Percentiles rank a stretch among this genome's conserved stretches.
These are phyloP conservation scores for Artemisia tridentata DNA, from an alignment of 129 eudicot species.

Conservation along the genomic window DNA sequence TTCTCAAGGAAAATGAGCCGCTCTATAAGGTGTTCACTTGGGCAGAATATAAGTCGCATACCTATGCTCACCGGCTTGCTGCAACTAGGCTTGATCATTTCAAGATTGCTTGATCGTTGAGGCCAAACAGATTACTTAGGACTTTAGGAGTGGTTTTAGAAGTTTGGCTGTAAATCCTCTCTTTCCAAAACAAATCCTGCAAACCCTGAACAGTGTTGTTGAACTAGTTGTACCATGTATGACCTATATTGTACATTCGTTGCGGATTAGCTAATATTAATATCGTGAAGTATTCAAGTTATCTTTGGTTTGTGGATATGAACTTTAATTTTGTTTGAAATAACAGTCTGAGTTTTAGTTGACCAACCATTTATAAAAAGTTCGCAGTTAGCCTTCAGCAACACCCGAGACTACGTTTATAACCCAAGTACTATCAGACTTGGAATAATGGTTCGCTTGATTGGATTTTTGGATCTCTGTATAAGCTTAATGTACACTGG, in stretches of 20 bases:
- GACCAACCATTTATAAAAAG: too few relatives aligned
- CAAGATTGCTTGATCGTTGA: conserved; percentile 14
- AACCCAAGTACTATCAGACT: too few relatives aligned
- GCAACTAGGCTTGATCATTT: conserved; percentile 52
- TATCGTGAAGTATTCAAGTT: neutral
- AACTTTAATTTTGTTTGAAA: too few relatives aligned
- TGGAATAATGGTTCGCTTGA: too few relatives aligned
- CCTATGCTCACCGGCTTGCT: conserved; percentile 48
- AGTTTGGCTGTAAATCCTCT: neutral
- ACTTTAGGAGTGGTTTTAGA: neutral
- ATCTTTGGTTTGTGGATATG: neutral
- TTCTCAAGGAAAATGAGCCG: conserved; percentile 29
- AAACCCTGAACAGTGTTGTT: neutral
- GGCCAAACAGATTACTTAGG: neutral
- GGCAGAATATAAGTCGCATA: conserved; percentile 57
- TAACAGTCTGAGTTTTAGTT: too few relatives aligned
- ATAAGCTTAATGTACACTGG: too few relatives aligned
- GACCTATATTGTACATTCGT: neutral
- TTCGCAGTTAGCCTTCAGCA: too few relatives aligned
- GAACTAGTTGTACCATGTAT: neutral
- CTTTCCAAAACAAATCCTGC: neutral
- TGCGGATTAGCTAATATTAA: conserved; percentile 1
- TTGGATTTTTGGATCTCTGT: too few relatives aligned
- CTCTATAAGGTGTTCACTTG: conserved; percentile 41
- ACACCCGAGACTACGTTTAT: too few relatives aligned